Conservation (phyloP, 768 basidiomycete genomes). For the Chalciporus piperatus region DNA sequence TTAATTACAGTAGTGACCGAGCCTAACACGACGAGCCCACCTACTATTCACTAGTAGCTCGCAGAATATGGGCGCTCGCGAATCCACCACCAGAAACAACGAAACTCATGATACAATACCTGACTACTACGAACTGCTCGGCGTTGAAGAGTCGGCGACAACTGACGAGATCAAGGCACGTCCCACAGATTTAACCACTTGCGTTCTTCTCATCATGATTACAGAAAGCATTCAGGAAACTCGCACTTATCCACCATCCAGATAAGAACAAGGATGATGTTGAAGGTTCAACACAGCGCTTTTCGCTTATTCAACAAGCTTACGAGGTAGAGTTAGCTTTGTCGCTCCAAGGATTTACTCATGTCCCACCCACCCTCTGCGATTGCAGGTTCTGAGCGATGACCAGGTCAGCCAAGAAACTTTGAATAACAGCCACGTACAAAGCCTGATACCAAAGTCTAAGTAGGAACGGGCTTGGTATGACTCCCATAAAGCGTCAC, state of each 20-base stretch:
- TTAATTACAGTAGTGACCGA: neutral
- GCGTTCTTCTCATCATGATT: constrained; percentile 5
- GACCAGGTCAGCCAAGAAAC: constrained; percentile 67
- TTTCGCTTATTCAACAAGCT: constrained; percentile 88
- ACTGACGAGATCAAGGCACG: constrained; percentile 84
- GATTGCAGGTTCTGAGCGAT: constrained; percentile 78
- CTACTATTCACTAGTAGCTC: neutral
- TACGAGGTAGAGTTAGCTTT: constrained; percentile 67
- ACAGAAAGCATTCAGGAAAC: constrained; percentile 78
- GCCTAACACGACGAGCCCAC: no score
- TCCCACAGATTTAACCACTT: neutral
- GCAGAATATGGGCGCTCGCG: constrained; percentile 61
- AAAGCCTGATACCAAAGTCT: constrained; percentile 17
- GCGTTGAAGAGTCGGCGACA: constrained; percentile 78
- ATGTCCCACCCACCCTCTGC: neutral
- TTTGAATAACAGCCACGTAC: neutral
- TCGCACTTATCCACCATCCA: constrained; percentile 83
- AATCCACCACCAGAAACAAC: constrained; percentile 49
- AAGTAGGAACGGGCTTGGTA: constrained; percentile 98
- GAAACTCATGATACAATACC: constrained; percentile 27
- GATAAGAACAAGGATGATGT: constrained; percentile 84
- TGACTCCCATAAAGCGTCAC: constrained; percentile 83
- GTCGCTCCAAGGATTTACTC: neutral
- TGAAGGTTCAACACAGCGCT: constrained; percentile 83
- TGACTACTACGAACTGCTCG: constrained; percentile 83